A percentile compares a stretch with the other conserved stretches of the same genome.
Conservation (phyloP, 2,329 filamentous ascomycete genomes). For the Blastomyces gilchristii region DNA sequence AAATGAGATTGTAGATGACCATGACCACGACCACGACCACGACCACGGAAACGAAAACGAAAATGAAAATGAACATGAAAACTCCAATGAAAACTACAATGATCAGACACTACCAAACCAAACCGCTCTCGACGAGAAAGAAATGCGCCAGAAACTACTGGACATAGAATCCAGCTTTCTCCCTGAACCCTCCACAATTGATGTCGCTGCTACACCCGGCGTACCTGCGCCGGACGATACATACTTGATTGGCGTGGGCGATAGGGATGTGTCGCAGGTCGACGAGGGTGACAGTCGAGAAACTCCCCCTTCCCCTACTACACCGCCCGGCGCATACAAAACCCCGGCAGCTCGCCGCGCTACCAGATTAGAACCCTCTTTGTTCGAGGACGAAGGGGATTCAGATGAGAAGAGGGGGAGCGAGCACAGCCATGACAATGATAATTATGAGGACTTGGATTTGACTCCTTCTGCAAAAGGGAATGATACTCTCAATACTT, state of each 20-base stretch:
- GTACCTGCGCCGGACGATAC: slow-evolving; percentile 33
- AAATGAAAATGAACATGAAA: no score
- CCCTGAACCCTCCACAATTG: slow-evolving; percentile 43
- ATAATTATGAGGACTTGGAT: neutral
- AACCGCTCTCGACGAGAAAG: slow-evolving; percentile 44
- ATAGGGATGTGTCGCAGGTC: slow-evolving; percentile 13
- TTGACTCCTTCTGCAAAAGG: slow-evolving; percentile 9
- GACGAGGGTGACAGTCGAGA: slow-evolving; percentile 11
- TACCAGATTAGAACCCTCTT: slow-evolving; percentile 5
- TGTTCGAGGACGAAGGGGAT: slow-evolving; percentile 6
- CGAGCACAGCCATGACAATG: slow-evolving; percentile 10
- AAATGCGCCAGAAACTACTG: slow-evolving; percentile 50
- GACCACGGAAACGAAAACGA: slow-evolving; percentile 7
- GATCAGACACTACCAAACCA: slow-evolving; percentile 24
- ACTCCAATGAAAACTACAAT: slow-evolving; percentile 5
- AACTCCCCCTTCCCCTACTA: slow-evolving; percentile 17
- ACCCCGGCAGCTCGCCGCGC: slow-evolving; percentile 20
- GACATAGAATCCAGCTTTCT: slow-evolving; percentile 56
- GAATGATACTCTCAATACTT: slow-evolving; percentile 21
- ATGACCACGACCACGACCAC: slow-evolving; percentile 19
- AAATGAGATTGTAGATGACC: slow-evolving; percentile 19
- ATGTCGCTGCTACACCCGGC: slow-evolving; percentile 20
- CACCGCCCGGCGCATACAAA: slow-evolving; percentile 21
- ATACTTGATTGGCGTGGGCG: slow-evolving; percentile 31
- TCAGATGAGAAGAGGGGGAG: slow-evolving; percentile 8